These are phyloP conservation scores for Phascolomyces articulosus DNA, from an alignment of 371 early-diverging fungal genomes.

Conservation along the genomic window DNA sequence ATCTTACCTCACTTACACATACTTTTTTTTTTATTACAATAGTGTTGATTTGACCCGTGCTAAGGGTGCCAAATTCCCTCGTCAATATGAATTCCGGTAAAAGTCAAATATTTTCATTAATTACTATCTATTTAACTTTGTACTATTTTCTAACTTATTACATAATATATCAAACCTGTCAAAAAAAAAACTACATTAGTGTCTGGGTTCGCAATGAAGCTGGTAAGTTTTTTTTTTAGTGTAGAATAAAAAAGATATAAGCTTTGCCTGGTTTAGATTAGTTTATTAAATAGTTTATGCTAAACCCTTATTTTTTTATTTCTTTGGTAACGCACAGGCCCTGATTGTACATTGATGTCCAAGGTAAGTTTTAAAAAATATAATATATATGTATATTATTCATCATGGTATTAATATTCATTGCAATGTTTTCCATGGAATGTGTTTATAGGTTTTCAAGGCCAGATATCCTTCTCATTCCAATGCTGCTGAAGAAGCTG, in stretches of 20 bases:
- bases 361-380: constrained; percentile 26
- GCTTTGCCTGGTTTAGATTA: constrained; percentile 5
- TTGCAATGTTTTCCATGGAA: too few relatives aligned
- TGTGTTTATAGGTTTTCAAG: constrained; percentile 26
- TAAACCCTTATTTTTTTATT: not conserved
- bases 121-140: constrained; percentile 9
- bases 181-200: constrained; percentile 6
- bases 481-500: constrained; percentile 36
- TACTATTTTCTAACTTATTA: constrained; percentile 17
- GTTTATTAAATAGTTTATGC: constrained; percentile 4
- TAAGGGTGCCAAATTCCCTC: constrained; percentile 39
- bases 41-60: constrained; percentile 48
- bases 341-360: constrained; percentile 55
- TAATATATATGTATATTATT: too few relatives aligned
- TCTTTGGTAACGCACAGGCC: constrained; percentile 11
- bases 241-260: too few relatives aligned
- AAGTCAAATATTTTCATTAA: constrained; percentile 5
- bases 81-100: constrained; percentile 55
- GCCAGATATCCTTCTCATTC: constrained; percentile 38
- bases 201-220: constrained; percentile 27
- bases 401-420: too few relatives aligned
- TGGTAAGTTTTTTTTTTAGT: constrained; percentile 25
- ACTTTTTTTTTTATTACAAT: not conserved
- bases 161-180: constrained; percentile 9
- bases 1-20: not conserved